Evolutionary conservation across 371 early-diverging fungal genomes (phyloP).

Genomic region (Lichtheimia hyalospora): DNA sequence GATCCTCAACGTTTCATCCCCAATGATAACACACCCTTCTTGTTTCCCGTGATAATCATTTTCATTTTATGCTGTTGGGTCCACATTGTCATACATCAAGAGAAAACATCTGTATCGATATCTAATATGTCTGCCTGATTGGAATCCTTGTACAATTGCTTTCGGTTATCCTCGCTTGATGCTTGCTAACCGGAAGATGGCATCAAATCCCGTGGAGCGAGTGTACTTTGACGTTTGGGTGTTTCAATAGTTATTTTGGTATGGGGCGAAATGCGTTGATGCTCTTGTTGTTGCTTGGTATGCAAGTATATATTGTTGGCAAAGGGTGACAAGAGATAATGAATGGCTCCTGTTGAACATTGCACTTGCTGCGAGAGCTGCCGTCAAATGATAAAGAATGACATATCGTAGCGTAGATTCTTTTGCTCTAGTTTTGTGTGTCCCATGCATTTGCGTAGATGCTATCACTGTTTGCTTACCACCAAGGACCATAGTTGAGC

Average conservation of each 20-base stretch:
- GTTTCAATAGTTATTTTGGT: constrained; percentile 43
- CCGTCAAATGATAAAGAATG: constrained; percentile 18
- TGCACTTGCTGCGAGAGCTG: constrained; percentile 44
- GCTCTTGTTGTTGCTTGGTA: background rate
- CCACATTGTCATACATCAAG: too few species aligned
- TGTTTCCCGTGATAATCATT: too few species aligned
- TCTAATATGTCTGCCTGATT: too few species aligned
- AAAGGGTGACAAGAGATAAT: constrained; percentile 45
- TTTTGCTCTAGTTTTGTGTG: constrained; percentile 5
- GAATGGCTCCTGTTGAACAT: constrained; percentile 49
- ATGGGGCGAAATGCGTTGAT: constrained; percentile 32
- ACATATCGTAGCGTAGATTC: constrained; percentile 36
- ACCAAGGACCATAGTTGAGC: constrained; percentile 3
- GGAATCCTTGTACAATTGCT: too few species aligned
- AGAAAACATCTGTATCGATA: too few species aligned
- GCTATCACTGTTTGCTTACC: background rate
- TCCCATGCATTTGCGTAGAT: too few species aligned
- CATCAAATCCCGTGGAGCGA: constrained; percentile 29
- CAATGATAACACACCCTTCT: too few species aligned
- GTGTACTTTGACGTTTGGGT: constrained; percentile 24
- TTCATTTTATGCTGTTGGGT: too few species aligned
- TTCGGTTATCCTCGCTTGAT: too few species aligned
- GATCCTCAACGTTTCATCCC: too few species aligned
- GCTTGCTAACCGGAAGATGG: constrained; percentile 24
- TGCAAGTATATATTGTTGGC: constrained; percentile 37